These are phyloP conservation scores for Typha latifolia DNA, from an alignment of 176 grass and related monocot species.

Conservation along the genomic window DNA sequence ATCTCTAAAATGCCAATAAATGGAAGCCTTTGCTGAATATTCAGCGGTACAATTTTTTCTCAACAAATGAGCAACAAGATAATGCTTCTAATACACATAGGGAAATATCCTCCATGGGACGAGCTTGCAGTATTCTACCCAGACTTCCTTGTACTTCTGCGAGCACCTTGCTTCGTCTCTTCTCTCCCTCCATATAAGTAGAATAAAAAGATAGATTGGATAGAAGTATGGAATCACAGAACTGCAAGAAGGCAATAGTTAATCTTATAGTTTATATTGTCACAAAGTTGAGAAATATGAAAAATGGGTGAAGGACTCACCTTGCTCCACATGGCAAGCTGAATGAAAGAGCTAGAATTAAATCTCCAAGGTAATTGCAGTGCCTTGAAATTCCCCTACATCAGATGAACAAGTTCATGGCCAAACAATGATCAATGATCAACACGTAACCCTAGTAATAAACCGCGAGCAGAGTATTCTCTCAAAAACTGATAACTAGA, in stretches of 20 bases:
- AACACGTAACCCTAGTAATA: neutral
- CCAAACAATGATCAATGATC: neutral
- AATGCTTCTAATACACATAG: conserved; percentile 40
- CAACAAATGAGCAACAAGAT: neutral
- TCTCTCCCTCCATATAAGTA: conserved; percentile 94
- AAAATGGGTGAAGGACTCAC: conserved; percentile 17
- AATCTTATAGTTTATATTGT: neutral
- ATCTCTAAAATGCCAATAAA: no score
- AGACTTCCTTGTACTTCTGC: conserved; percentile 85
- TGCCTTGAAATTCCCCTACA: conserved; percentile 81
- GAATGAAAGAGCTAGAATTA: conserved; percentile 83
- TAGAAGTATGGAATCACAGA: conserved; percentile 92
- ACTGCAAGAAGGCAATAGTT: conserved; percentile 24
- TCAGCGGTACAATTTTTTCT: no score
- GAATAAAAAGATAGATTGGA: conserved; percentile 77
- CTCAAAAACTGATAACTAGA: no score
- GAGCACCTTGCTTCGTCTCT: conserved; percentile 82
- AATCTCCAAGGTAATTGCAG: conserved; percentile 92
- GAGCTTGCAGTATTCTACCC: conserved; percentile 71
- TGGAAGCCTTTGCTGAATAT: no score
- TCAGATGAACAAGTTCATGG: neutral
- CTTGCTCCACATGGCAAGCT: conserved; percentile 85
- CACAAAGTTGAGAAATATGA: neutral
- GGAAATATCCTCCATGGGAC: conserved; percentile 93
- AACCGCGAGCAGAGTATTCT: no score